Evolutionary conservation across 2,329 filamentous ascomycete species (phyloP).

Genomic region (Ophiocordyceps camponoti-leonardi): DNA sequence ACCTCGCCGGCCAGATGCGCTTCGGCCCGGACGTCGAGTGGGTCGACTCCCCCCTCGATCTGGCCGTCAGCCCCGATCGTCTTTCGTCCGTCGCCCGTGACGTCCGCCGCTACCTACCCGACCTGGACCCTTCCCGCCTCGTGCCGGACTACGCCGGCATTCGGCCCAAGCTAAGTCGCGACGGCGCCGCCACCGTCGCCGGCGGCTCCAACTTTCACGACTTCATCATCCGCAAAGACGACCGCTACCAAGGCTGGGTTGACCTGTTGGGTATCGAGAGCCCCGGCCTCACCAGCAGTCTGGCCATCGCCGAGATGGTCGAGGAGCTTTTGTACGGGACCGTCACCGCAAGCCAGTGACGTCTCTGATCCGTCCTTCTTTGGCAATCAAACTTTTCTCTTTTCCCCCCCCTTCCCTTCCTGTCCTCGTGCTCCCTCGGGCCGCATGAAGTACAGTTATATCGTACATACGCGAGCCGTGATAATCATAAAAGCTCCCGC

Average conservation of each 20-base stretch:
- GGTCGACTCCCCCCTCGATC: slow-evolving; percentile 54
- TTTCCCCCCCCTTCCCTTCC: too few species aligned
- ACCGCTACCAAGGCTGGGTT: slow-evolving; percentile 66
- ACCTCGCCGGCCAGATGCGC: slow-evolving; percentile 65
- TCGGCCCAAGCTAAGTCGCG: slow-evolving; percentile 58
- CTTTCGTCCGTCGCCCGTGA: slow-evolving; percentile 52
- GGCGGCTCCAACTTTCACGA: slow-evolving; percentile 60
- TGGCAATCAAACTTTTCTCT: neutral
- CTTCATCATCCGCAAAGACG: slow-evolving; percentile 64
- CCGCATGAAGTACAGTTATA: neutral
- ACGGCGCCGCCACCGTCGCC: slow-evolving; percentile 33
- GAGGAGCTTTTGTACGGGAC: slow-evolving; percentile 27
- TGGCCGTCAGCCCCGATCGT: slow-evolving; percentile 47
- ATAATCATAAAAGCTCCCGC: neutral
- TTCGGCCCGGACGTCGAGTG: slow-evolving; percentile 96
- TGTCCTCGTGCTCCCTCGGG: neutral
- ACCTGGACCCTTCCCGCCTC: slow-evolving; percentile 47
- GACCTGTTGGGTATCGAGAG: slow-evolving; percentile 90
- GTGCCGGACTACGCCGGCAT: slow-evolving; percentile 81
- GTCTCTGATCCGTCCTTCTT: neutral
- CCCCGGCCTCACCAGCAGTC: slow-evolving; percentile 69
- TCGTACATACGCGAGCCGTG: neutral
- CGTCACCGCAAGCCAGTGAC: neutral
- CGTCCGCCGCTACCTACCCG: slow-evolving; percentile 66
- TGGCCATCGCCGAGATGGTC: slow-evolving; percentile 76